Evolutionary conservation across 768 basidiomycete species (phyloP).

Genomic region (Boletus patriciae): DNA sequence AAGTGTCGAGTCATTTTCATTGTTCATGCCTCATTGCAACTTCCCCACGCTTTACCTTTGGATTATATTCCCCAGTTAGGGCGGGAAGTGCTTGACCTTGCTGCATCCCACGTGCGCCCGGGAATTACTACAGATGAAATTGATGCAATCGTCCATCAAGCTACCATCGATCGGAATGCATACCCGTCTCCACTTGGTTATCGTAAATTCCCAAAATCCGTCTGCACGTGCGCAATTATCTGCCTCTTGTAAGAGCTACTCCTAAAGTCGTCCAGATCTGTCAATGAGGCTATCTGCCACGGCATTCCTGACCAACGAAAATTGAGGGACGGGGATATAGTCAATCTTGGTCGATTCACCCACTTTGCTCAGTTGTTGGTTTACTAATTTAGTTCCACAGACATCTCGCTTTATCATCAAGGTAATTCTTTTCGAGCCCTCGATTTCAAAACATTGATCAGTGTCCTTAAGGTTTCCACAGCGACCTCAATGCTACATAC

Average conservation of each 20-base stretch:
- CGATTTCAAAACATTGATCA: background rate
- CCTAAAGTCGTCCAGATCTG: constrained; percentile 49
- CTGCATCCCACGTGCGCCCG: constrained; percentile 82
- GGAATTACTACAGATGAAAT: constrained; percentile 96
- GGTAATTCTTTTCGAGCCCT: constrained; percentile 43
- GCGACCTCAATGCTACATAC: constrained; percentile 91
- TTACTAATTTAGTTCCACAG: constrained; percentile 40
- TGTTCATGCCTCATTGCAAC: background rate
- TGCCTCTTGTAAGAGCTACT: background rate
- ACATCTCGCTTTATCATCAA: constrained; percentile 77
- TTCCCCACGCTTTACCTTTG: background rate
- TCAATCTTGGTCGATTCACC: constrained; percentile 76
- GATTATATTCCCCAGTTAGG: constrained; percentile 54
- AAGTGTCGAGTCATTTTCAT: constrained; percentile 34
- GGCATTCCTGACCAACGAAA: constrained; percentile 90
- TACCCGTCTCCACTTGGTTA: constrained; percentile 97
- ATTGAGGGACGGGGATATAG: constrained; percentile 88
- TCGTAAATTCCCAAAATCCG: constrained; percentile 87
- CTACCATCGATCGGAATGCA: constrained; percentile 82
- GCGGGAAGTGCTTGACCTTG: constrained; percentile 90
- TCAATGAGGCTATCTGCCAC: constrained; percentile 97
- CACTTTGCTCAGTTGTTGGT: constrained; percentile 6
- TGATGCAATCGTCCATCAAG: constrained; percentile 91
- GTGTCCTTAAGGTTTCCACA: constrained; percentile 69
- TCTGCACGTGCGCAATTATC: constrained; percentile 77